A percentile compares a stretch with the other conserved stretches of the same genome.
phyloP scores from a whole-genome alignment of 768 basidiomycete species.

The Mycena haematopus region DNA sequence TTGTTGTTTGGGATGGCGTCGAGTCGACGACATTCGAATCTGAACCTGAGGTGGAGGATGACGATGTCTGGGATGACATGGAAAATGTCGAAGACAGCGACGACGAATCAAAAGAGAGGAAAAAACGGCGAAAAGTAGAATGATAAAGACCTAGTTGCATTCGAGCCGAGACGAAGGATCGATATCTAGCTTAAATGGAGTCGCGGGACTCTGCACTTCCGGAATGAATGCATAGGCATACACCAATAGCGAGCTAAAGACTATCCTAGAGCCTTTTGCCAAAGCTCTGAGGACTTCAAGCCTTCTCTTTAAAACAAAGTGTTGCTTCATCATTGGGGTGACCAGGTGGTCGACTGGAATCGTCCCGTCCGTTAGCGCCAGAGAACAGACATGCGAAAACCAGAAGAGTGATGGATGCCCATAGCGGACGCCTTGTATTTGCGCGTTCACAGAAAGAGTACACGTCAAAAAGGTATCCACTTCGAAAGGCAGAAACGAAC shows the following conservation, averaged over 20 bases:
- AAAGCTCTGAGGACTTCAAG: constrained; percentile 43
- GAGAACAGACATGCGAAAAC: constrained; percentile 48
- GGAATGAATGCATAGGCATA: no score
- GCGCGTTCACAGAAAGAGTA: no score
- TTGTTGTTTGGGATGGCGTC: constrained; percentile 64
- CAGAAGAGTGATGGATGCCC: constrained; percentile 51
- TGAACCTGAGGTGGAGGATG: constrained; percentile 40
- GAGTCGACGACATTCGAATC: constrained; percentile 18
- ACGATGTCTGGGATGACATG: constrained; percentile 75
- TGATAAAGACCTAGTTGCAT: neutral
- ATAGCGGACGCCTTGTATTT: no score
- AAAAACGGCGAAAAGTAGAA: constrained; percentile 34
- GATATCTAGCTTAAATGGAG: no score
- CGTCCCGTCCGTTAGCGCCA: constrained; percentile 41
- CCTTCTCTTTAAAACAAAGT: constrained; percentile 50
- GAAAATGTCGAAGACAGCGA: constrained; percentile 49
- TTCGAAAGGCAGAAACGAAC: constrained; percentile 56
- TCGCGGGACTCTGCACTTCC: no score
- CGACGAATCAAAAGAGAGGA: constrained; percentile 32
- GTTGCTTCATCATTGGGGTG: constrained; percentile 68
- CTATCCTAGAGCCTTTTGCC: constrained; percentile 45
- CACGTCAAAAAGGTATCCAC: constrained; percentile 68
- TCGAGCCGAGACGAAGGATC: no score
- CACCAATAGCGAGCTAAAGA: constrained; percentile 36
- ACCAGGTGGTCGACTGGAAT: constrained; percentile 60